Evolutionary conservation across 768 basidiomycete genomes (phyloP).

Genomic region (Cystobasidiopsis lactophilus): DNA sequence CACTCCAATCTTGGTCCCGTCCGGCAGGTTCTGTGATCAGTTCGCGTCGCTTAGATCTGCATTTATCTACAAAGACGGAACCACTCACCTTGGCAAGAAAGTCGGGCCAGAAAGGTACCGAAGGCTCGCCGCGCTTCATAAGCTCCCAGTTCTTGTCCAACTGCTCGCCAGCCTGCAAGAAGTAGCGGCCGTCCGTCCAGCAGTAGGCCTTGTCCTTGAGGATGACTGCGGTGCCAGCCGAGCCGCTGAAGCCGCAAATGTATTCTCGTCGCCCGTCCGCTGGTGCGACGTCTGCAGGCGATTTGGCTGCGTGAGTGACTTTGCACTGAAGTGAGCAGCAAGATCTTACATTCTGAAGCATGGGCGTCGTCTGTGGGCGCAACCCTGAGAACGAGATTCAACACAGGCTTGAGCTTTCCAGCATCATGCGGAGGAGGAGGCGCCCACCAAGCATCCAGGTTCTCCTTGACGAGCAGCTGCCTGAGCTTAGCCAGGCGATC

Average conservation of each 20-base stretch:
- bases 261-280: conserved; percentile 39
- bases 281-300: conserved; percentile 4
- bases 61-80: not conserved
- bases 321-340: too few relatives aligned
- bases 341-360: conserved; percentile 27
- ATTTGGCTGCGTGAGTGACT: too few relatives aligned
- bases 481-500: conserved; percentile 4
- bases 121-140: conserved; percentile 82
- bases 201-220: conserved; percentile 48
- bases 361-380: conserved; percentile 87
- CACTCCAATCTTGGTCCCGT: conserved; percentile 49
- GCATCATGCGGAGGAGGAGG: not conserved
- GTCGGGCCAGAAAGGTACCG: conserved; percentile 77
- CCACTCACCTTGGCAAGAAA: conserved; percentile 45
- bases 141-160: conserved; percentile 75
- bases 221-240: conserved; percentile 49
- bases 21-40: conserved; percentile 41
- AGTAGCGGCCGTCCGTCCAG: conserved; percentile 93
- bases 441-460: conserved; percentile 5
- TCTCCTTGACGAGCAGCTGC: not conserved
- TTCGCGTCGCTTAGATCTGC: not conserved
- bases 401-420: too few relatives aligned
- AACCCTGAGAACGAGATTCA: conserved; percentile 29
- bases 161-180: conserved; percentile 64
- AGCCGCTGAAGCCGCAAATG: conserved; percentile 54